Evolutionary conservation across 257 asterid genomes (phyloP).

Genomic region (Dorcoceras hygrometricum): DNA sequence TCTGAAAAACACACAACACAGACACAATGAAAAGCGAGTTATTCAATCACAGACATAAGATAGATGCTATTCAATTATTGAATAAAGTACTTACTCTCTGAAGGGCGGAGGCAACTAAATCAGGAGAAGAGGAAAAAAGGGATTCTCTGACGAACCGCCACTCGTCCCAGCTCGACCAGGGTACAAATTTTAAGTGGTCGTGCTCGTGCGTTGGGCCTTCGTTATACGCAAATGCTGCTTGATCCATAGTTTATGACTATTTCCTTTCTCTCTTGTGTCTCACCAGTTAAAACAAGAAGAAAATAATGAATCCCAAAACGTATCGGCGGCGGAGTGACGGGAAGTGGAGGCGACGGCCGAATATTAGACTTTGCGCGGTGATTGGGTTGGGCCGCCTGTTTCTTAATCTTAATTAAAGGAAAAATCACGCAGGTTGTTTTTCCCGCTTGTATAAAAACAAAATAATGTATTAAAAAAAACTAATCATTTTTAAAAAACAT

Average conservation of each 20-base stretch:
- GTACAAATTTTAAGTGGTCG: conserved; percentile 58
- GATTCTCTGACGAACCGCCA: conserved; percentile 60
- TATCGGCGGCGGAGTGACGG: not conserved
- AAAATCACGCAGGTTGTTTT: too few relatives aligned
- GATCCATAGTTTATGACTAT: not conserved
- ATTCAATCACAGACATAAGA: not conserved
- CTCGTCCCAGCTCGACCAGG: conserved; percentile 88
- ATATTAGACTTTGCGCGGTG: too few relatives aligned
- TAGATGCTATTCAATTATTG: not conserved
- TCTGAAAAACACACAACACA: conserved; percentile 33
- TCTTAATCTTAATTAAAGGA: too few relatives aligned
- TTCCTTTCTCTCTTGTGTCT: not conserved
- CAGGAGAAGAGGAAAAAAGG: conserved; percentile 62
- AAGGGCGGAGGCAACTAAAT: conserved; percentile 53
- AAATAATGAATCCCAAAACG: not conserved
- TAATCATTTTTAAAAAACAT: too few relatives aligned
- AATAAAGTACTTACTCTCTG: conserved; percentile 41
- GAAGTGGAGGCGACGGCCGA: too few relatives aligned
- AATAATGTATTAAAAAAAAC: too few relatives aligned
- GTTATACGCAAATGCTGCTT: not conserved
- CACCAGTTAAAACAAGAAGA: not conserved
- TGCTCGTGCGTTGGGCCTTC: conserved; percentile 29
- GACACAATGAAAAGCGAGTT: too few relatives aligned
- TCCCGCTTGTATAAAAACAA: too few relatives aligned
- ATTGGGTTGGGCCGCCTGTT: too few relatives aligned